Conservation (phyloP, 2,329 filamentous ascomycete species). For the Calonectria multiphialidica region DNA sequence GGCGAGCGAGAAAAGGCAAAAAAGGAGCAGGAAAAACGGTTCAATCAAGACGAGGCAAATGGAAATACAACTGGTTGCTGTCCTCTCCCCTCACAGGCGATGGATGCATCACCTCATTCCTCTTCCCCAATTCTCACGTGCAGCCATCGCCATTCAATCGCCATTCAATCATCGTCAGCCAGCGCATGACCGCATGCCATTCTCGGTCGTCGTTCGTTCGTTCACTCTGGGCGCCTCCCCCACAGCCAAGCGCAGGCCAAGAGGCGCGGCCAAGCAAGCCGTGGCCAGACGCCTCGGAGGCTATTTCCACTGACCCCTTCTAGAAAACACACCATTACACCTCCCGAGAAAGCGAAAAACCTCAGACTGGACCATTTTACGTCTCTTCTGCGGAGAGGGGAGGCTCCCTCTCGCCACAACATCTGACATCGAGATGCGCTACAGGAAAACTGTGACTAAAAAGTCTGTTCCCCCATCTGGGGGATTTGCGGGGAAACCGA, state of each 20-base stretch:
- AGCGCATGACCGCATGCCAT: neutral
- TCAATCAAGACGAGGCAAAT: neutral
- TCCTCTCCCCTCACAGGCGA: neutral
- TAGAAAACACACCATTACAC: neutral
- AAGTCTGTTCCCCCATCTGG: neutral
- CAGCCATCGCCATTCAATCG: neutral
- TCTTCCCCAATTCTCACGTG: neutral
- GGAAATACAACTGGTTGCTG: neutral
- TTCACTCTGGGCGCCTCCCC: neutral
- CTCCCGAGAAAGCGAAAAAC: neutral
- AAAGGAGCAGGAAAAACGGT: neutral
- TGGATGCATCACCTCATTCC: neutral
- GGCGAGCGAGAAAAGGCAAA: neutral
- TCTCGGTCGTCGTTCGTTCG: neutral
- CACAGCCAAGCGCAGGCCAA: neutral
- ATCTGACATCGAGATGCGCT: neutral
- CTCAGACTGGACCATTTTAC: neutral
- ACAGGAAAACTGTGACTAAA: neutral
- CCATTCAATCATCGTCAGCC: neutral
- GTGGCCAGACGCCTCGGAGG: neutral
- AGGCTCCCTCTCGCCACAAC: neutral
- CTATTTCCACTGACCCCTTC: neutral
- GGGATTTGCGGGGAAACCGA: neutral
- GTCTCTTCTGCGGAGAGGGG: neutral
- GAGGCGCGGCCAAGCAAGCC: neutral